A percentile compares a stretch with the other conserved stretches of the same genome.
Evolutionary conservation across 148 eudicot species (phyloP).

Genomic region (Rhododendron kiyosumense): DNA sequence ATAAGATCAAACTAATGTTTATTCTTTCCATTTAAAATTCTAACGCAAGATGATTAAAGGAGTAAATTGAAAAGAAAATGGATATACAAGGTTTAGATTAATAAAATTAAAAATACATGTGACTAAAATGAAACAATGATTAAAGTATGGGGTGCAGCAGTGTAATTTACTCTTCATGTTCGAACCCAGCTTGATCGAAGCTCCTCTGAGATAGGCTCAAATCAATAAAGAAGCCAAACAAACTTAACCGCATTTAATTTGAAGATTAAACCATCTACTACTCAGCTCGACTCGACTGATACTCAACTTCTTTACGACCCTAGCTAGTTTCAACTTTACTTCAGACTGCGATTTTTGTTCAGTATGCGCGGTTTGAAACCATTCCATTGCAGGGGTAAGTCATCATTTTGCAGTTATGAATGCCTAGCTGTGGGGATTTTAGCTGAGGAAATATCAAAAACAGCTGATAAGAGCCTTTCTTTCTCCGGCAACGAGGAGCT

Average conservation of each 20-base stretch:
- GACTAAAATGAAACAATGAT: background rate
- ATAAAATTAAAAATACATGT: background rate
- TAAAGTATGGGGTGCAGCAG: background rate
- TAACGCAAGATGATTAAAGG: background rate
- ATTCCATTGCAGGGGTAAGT: background rate
- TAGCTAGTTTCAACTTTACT: background rate
- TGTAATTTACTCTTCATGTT: background rate
- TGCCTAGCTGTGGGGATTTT: background rate
- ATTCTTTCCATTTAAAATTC: background rate
- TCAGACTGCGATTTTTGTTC: background rate
- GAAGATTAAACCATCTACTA: background rate
- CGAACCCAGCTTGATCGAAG: background rate
- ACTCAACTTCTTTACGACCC: background rate
- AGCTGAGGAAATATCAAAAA: background rate
- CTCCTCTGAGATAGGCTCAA: background rate
- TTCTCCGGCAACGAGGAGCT: background rate
- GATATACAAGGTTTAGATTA: background rate
- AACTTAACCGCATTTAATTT: background rate
- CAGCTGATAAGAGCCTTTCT: background rate
- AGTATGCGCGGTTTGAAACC: background rate
- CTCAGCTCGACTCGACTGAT: background rate
- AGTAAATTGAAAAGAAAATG: background rate
- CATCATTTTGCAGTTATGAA: conserved; percentile 4
- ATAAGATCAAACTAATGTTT: too few relatives aligned
- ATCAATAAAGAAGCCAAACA: background rate